Percentiles rank a stretch among this genome's conserved stretches.
phyloP scores from a whole-genome alignment of 768 basidiomycete genomes.

The Tylopilus intermedius region DNA sequence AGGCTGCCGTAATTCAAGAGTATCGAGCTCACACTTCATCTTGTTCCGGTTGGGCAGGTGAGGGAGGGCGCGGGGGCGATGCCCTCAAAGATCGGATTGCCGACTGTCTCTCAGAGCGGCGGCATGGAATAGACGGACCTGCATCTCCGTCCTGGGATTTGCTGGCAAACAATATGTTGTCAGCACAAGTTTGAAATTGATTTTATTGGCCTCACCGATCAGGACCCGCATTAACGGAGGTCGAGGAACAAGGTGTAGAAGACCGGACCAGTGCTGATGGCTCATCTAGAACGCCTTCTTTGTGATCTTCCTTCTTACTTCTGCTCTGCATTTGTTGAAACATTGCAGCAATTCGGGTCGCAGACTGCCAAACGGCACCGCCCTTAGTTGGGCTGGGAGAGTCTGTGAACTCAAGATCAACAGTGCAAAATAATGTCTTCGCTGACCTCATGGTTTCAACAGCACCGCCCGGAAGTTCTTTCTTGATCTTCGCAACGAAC shows the following conservation, averaged over 20 bases:
- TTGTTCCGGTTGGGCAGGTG: slow-evolving; percentile 34
- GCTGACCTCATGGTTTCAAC: slow-evolving; percentile 17
- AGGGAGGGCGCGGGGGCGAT: slow-evolving; percentile 28
- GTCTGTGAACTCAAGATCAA: not conserved
- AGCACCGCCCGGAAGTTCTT: not conserved
- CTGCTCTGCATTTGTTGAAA: slow-evolving; percentile 6
- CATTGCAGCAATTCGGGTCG: slow-evolving; percentile 11
- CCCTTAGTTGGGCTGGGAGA: slow-evolving; percentile 17
- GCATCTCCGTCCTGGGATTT: slow-evolving; percentile 9
- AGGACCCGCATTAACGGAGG: slow-evolving; percentile 11
- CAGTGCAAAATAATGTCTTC: not conserved
- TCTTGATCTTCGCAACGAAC: slow-evolving; percentile 14
- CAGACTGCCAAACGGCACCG: slow-evolving; percentile 12
- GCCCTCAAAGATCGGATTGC: slow-evolving; percentile 16
- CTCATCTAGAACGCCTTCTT: not conserved
- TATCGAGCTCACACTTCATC: slow-evolving; percentile 57
- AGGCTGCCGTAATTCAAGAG: not conserved
- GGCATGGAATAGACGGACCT: slow-evolving; percentile 9
- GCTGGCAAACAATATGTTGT: slow-evolving; percentile 5
- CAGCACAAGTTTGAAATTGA: not conserved
- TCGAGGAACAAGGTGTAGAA: slow-evolving; percentile 16
- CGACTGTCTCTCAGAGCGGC: slow-evolving; percentile 36
- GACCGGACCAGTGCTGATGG: slow-evolving; percentile 6
- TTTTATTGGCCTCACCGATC: slow-evolving; percentile 16
- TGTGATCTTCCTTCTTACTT: not conserved